Percentiles rank a stretch among this genome's conserved stretches.
These are phyloP conservation scores for Phytophthora pisi DNA, from an alignment of 352 stramenopile species.

Conservation along the genomic window DNA sequence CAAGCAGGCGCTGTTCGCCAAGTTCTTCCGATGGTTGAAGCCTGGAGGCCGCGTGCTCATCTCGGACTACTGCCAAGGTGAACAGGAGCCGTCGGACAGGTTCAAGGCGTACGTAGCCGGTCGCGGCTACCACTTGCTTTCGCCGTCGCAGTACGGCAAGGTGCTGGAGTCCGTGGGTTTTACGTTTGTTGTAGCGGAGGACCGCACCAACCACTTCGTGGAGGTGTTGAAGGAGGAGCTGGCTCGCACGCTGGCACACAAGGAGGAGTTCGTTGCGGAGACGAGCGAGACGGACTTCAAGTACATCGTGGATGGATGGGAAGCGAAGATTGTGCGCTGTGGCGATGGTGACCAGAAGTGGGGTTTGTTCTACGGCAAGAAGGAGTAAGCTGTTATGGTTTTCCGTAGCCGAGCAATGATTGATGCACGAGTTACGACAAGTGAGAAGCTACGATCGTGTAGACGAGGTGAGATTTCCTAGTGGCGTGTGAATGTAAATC, in stretches of 20 bases:
- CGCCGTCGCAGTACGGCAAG: constrained; percentile 60
- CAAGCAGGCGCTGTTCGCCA: constrained; percentile 61
- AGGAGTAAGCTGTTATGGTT: constrained; percentile 34
- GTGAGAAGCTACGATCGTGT: not conserved
- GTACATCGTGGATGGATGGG: constrained; percentile 73
- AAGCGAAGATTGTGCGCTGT: constrained; percentile 71
- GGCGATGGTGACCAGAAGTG: constrained; percentile 77
- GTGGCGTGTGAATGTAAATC: not conserved
- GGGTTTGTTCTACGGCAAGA: constrained; percentile 74
- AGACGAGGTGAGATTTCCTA: not conserved
- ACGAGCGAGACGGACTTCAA: constrained; percentile 71
- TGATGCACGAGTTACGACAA: not conserved
- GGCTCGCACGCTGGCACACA: constrained; percentile 54
- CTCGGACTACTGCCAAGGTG: constrained; percentile 74
- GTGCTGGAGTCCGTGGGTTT: constrained; percentile 63
- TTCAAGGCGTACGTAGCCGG: constrained; percentile 67
- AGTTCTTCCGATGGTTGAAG: constrained; percentile 75
- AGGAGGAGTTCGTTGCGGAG: constrained; percentile 71
- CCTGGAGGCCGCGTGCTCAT: constrained; percentile 67
- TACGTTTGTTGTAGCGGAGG: constrained; percentile 55
- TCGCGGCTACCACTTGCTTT: constrained; percentile 73
- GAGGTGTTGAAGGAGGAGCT: constrained; percentile 70
- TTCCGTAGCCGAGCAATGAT: not conserved
- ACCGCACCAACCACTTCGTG: constrained; percentile 74
- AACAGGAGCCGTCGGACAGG: constrained; percentile 50